Evolutionary conservation across 2,329 filamentous ascomycete genomes (phyloP).

Genomic region (Madurella mycetomatis): DNA sequence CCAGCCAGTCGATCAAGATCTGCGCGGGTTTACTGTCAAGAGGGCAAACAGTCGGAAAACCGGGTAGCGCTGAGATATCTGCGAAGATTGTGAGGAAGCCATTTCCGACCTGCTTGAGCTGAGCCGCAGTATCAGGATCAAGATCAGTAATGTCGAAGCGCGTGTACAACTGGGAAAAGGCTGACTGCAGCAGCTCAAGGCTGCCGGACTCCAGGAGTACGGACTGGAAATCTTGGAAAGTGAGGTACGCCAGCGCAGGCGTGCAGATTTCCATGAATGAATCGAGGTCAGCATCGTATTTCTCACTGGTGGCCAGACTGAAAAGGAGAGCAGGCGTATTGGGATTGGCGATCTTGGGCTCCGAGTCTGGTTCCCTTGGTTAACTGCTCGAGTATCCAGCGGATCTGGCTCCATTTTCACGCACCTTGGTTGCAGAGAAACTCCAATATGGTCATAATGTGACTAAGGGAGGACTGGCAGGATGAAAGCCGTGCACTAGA

Average conservation of each 20-base stretch:
- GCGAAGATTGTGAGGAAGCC: conserved; percentile 48
- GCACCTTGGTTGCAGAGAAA: conserved; percentile 49
- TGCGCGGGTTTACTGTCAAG: conserved; percentile 36
- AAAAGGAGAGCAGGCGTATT: conserved; percentile 48
- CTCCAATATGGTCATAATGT: conserved; percentile 54
- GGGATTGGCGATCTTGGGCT: conserved; percentile 40
- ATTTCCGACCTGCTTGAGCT: conserved; percentile 46
- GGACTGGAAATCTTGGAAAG: conserved; percentile 48
- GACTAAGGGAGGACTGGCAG: conserved; percentile 42
- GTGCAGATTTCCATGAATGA: conserved; percentile 50
- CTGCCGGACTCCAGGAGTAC: conserved; percentile 39
- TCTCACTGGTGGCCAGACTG: conserved; percentile 40
- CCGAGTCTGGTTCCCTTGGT: conserved; percentile 38
- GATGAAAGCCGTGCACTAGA: conserved; percentile 40
- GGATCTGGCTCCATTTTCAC: neutral
- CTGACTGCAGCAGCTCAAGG: conserved; percentile 42
- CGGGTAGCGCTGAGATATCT: conserved; percentile 43
- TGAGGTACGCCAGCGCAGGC: conserved; percentile 53
- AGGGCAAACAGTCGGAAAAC: conserved; percentile 36
- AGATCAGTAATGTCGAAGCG: conserved; percentile 37
- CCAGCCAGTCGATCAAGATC: conserved; percentile 41
- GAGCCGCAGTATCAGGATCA: conserved; percentile 43
- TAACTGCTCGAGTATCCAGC: neutral
- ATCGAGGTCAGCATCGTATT: conserved; percentile 45
- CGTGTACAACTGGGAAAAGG: conserved; percentile 46